phyloP scores from a whole-genome alignment of 2,329 filamentous ascomycete species.

The Capronia americana region DNA sequence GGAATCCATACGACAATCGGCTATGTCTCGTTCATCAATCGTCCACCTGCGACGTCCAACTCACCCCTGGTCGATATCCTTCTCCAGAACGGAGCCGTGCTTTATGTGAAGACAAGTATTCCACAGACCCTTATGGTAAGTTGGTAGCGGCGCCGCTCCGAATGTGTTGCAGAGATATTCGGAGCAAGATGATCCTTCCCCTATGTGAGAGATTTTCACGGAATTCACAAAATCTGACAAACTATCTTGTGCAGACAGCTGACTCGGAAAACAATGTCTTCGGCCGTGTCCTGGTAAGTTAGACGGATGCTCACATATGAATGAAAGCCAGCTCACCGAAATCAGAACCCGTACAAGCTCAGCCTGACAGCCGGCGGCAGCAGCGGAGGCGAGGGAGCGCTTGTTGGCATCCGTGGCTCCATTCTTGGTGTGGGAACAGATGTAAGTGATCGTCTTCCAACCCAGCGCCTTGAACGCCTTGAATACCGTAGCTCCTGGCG shows the following conservation, averaged over 20 bases:
- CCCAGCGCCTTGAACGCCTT: no score
- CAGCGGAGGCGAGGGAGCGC: conserved; percentile 68
- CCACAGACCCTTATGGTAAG: conserved; percentile 53
- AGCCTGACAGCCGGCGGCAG: conserved; percentile 67
- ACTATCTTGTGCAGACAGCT: conserved; percentile 43
- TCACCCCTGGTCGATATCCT: conserved; percentile 41
- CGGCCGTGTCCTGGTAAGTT: conserved; percentile 58
- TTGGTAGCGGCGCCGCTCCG: no score
- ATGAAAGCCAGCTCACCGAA: no score
- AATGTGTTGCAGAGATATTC: no score
- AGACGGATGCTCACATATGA: no score
- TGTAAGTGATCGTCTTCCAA: conserved; percentile 11
- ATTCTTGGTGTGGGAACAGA: conserved; percentile 69
- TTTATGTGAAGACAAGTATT: conserved; percentile 61
- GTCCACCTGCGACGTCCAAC: conserved; percentile 40
- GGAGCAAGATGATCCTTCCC: no score
- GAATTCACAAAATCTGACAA: no score
- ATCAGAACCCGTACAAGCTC: conserved; percentile 65
- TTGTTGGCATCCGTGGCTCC: conserved; percentile 65
- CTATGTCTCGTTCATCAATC: conserved; percentile 39
- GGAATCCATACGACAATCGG: conserved; percentile 44
- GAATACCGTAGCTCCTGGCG: no score
- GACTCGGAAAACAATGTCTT: conserved; percentile 66
- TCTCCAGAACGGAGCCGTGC: conserved; percentile 52
- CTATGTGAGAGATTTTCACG: no score